These are phyloP conservation scores for Pascua guehoae DNA, from an alignment of 1,284 basidiomycete genomes.

Conservation along the genomic window DNA sequence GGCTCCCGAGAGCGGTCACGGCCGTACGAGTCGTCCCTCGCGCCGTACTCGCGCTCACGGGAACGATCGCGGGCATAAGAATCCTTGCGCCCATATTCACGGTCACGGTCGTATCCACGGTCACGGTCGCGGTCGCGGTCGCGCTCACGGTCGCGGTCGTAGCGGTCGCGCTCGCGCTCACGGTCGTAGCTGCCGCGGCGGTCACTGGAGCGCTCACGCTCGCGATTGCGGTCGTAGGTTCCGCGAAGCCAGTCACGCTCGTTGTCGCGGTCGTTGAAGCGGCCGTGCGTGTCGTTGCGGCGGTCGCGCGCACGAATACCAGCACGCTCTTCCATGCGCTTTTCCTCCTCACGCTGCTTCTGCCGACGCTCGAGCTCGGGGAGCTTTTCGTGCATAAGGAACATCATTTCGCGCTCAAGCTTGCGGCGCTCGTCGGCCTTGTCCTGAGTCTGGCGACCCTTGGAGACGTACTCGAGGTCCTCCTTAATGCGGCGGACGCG, in stretches of 20 bases:
- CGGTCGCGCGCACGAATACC: slow-evolving; percentile 76
- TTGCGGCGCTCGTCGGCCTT: slow-evolving; percentile 84
- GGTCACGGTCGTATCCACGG: slow-evolving; percentile 26
- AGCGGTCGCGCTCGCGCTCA: slow-evolving; percentile 7
- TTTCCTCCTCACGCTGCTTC: slow-evolving; percentile 71
- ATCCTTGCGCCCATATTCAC: slow-evolving; percentile 35
- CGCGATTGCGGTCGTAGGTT: slow-evolving; percentile 48
- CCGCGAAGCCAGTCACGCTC: slow-evolving; percentile 47
- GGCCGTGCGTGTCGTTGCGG: slow-evolving; percentile 74
- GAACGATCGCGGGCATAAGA: slow-evolving; percentile 19
- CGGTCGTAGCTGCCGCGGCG: slow-evolving; percentile 40
- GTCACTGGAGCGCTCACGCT: slow-evolving; percentile 41
- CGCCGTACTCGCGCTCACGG: slow-evolving; percentile 28
- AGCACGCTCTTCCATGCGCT: slow-evolving; percentile 71
- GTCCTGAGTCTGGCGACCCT: slow-evolving; percentile 66
- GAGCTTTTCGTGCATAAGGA: slow-evolving; percentile 83
- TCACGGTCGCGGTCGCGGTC: slow-evolving; percentile 36
- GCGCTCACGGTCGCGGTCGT: slow-evolving; percentile 41
- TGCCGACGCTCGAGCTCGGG: slow-evolving; percentile 86
- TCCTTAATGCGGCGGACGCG: slow-evolving; percentile 85
- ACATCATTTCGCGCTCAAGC: slow-evolving; percentile 82
- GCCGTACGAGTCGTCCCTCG: slow-evolving; percentile 2
- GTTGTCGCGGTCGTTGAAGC: slow-evolving; percentile 57
- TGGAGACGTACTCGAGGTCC: slow-evolving; percentile 84
- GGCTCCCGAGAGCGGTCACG: slow-evolving; percentile 37